Conservation (phyloP, 768 basidiomycete species). For the Trametes meyenii region DNA sequence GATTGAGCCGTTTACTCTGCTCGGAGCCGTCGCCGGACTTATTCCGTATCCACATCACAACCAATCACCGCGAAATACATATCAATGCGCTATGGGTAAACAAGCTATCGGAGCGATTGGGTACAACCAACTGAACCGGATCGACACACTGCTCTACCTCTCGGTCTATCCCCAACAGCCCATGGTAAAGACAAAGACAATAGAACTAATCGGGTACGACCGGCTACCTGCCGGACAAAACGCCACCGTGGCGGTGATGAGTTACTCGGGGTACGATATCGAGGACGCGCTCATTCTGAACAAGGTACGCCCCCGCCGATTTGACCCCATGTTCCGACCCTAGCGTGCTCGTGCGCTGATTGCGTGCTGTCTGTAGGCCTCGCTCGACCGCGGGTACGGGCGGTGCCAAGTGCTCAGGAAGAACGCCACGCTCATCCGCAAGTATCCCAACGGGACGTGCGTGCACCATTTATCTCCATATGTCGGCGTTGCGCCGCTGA, state of each 20-base stretch:
- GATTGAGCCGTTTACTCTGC: constrained; percentile 97
- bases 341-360: not conserved
- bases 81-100: constrained; percentile 99
- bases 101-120: constrained; percentile 99
- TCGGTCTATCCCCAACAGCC: constrained; percentile 98
- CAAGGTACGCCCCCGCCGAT: constrained; percentile 51
- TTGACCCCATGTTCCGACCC: constrained; percentile 1
- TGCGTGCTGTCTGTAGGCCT: constrained; percentile 59
- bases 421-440: constrained; percentile 90
- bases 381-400: constrained; percentile 96
- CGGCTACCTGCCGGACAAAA: constrained; percentile 97
- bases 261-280: constrained; percentile 98
- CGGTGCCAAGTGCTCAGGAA: constrained; percentile 97
- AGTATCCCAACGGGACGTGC: constrained; percentile 96
- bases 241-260: constrained; percentile 98
- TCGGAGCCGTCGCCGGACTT: constrained; percentile 96
- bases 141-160: constrained; percentile 97
- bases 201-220: constrained; percentile 96
- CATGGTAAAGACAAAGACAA: constrained; percentile 99
- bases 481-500: constrained; percentile 7
- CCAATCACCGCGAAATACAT: constrained; percentile 98
- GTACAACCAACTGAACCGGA: constrained; percentile 96
- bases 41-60: constrained; percentile 99
- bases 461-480: constrained; percentile 38
- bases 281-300: constrained; percentile 98